Evolutionary conservation across 306 rosid genomes (phyloP).

Genomic region (Sicyos edulis): DNA sequence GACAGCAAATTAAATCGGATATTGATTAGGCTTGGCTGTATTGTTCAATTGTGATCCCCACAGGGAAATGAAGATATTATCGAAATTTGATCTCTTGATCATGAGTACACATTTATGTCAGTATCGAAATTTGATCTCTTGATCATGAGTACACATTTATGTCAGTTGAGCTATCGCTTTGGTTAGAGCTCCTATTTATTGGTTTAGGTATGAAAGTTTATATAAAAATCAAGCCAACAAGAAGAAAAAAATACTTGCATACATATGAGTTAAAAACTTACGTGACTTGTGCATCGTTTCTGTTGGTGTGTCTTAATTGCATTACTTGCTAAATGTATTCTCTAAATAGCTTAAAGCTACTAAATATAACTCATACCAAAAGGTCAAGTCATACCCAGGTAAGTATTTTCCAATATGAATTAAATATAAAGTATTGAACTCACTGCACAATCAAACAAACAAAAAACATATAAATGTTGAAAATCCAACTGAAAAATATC

Average conservation of each 20-base stretch:
- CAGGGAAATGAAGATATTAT: not conserved
- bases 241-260: not conserved
- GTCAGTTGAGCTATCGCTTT: too few relatives aligned
- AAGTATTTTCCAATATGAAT: not conserved
- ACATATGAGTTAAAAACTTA: not conserved
- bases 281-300: not conserved
- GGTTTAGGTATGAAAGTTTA: not conserved
- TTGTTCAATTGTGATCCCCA: not conserved
- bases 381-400: not conserved
- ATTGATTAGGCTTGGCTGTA: not conserved
- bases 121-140: not conserved
- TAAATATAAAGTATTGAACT: not conserved
- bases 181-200: too few relatives aligned
- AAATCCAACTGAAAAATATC: not conserved
- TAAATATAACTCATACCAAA: not conserved
- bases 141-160: too few relatives aligned
- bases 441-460: not conserved
- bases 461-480: not conserved
- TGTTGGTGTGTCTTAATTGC: not conserved
- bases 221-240: not conserved
- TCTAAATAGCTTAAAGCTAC: not conserved
- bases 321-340: not conserved
- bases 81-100: too few relatives aligned
- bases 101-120: too few relatives aligned
- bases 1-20: not conserved